Conservation (phyloP, 2,329 filamentous ascomycete genomes). For the Pseudogymnoascus verrucosus region DNA sequence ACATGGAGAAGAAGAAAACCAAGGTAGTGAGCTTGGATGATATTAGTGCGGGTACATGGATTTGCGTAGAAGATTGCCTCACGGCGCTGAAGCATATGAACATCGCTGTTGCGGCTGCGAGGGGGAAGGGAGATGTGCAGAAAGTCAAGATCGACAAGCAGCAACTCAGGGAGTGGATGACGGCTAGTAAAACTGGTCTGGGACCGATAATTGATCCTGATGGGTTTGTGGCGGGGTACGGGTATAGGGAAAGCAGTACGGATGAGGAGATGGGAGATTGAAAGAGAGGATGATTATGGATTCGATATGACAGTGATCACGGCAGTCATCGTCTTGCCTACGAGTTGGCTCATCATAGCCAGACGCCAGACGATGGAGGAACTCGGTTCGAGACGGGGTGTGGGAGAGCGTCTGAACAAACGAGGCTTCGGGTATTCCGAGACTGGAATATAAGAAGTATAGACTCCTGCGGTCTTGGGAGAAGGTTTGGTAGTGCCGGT, state of each 20-base stretch:
- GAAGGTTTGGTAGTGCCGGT: background rate
- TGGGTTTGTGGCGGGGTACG: constrained; percentile 66
- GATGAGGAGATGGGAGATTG: constrained; percentile 29
- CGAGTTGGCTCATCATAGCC: background rate
- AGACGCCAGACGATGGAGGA: background rate
- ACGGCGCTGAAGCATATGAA: constrained; percentile 72
- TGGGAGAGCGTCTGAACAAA: background rate
- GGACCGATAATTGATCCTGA: constrained; percentile 61
- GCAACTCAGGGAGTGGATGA: constrained; percentile 58
- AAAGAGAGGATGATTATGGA: background rate
- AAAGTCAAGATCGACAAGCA: constrained; percentile 46
- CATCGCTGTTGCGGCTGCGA: constrained; percentile 51
- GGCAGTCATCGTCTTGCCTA: background rate
- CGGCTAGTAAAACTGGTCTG: constrained; percentile 43
- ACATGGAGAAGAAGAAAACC: constrained; percentile 20
- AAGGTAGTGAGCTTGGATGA: constrained; percentile 57
- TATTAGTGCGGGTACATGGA: constrained; percentile 72
- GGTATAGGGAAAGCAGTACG: constrained; percentile 35
- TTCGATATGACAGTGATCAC: background rate
- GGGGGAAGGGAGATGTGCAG: constrained; percentile 33
- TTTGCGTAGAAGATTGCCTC: constrained; percentile 76
- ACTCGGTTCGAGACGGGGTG: background rate
- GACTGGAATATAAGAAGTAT: background rate
- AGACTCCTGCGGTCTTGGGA: background rate
- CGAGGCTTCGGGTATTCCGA: background rate